Conservation (phyloP, 345 rosid genomes). For the Acer negundo region DNA sequence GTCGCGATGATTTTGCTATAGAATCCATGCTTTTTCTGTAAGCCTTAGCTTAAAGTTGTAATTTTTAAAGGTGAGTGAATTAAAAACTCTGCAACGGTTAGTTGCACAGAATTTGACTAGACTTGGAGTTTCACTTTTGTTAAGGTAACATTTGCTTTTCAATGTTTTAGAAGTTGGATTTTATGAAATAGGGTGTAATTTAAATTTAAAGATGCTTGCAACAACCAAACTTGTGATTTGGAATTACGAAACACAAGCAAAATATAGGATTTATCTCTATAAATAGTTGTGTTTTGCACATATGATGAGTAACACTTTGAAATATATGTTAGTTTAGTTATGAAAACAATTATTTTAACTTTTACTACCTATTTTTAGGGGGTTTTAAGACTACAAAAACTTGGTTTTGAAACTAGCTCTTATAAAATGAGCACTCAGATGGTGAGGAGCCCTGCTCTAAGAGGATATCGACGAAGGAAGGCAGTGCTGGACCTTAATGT, state of each 20-base stretch:
- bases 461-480: conserved; percentile 61
- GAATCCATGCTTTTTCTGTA: not conserved
- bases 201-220: not conserved
- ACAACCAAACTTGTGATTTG: not conserved
- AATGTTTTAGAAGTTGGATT: not conserved
- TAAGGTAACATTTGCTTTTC: not conserved
- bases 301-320: not conserved
- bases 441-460: conserved; percentile 38
- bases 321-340: not conserved
- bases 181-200: not conserved
- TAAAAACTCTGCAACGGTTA: not conserved
- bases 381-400: not conserved
- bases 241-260: not conserved
- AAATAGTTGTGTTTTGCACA: not conserved
- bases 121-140: not conserved
- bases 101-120: not conserved
- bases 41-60: not conserved
- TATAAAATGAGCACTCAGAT: conserved; percentile 48
- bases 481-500: conserved; percentile 46
- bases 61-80: not conserved
- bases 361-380: too few relatives aligned
- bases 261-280: not conserved
- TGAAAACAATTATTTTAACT: not conserved
- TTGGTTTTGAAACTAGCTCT: conserved; percentile 2
- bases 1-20: not conserved